A percentile compares a stretch with the other conserved stretches of the same genome.
Evolutionary conservation across 2,329 filamentous ascomycete species (phyloP).

Genomic region (Ophiostoma australiae): DNA sequence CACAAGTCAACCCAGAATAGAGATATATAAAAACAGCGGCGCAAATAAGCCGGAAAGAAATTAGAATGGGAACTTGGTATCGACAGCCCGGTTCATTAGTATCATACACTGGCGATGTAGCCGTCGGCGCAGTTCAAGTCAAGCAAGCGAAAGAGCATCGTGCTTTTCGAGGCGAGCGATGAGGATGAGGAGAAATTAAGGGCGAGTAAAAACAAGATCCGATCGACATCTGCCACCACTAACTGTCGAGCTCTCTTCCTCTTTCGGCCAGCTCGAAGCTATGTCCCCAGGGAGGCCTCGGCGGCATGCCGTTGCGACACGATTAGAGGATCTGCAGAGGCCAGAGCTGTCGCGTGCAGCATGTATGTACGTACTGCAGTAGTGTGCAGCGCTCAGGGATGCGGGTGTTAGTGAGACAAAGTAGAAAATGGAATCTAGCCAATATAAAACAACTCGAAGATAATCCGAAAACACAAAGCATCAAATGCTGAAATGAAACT

Average conservation of each 20-base stretch:
- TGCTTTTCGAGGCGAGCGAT: background rate
- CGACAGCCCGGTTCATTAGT: background rate
- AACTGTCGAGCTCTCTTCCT: background rate
- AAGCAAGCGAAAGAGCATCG: conserved; percentile 11
- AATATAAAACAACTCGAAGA: background rate
- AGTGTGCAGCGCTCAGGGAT: too few species aligned
- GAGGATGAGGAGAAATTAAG: background rate
- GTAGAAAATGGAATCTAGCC: background rate
- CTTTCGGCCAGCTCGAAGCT: background rate
- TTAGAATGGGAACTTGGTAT: background rate
- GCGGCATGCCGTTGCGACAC: background rate
- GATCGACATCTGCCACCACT: background rate
- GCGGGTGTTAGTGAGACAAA: background rate
- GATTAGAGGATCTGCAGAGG: background rate
- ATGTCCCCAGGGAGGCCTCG: background rate
- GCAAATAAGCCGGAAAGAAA: background rate
- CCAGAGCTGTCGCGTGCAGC: background rate
- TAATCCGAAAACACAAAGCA: background rate
- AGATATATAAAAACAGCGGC: background rate
- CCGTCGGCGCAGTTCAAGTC: background rate
- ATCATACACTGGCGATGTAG: background rate
- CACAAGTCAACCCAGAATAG: background rate
- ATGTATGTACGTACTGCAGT: background rate
- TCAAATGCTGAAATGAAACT: background rate
- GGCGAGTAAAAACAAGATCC: background rate